These are phyloP conservation scores for Malus orientalis DNA, from an alignment of 306 rosid genomes.

Conservation along the genomic window DNA sequence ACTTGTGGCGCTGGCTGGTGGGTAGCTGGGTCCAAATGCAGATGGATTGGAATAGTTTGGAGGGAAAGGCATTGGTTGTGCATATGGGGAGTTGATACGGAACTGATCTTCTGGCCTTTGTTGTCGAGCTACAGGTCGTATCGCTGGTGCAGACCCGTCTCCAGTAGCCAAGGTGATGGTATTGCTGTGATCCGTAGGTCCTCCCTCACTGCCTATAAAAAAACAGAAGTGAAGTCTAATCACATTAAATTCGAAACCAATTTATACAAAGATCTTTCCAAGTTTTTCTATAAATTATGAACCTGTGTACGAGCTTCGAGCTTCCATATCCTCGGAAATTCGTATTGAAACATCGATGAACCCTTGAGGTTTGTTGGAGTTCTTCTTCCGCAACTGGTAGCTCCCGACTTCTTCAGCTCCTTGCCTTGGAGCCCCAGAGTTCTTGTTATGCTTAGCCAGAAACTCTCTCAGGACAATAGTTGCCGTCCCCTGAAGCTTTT, in stretches of 20 bases:
- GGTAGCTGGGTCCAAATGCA: slow-evolving; percentile 31
- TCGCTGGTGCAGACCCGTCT: slow-evolving; percentile 30
- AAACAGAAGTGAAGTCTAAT: background rate
- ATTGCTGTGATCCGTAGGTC: slow-evolving; percentile 22
- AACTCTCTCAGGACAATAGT: slow-evolving; percentile 51
- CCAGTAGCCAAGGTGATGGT: slow-evolving; percentile 28
- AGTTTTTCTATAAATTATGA: background rate
- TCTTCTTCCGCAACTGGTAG: slow-evolving; percentile 54
- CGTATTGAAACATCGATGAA: slow-evolving; percentile 58
- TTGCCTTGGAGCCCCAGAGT: slow-evolving; percentile 27
- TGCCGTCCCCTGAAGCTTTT: slow-evolving; percentile 68
- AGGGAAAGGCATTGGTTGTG: slow-evolving; percentile 31
- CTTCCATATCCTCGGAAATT: slow-evolving; percentile 43
- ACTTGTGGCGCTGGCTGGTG: background rate
- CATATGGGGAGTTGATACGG: slow-evolving; percentile 22
- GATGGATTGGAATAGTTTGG: slow-evolving; percentile 38
- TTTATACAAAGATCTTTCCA: background rate
- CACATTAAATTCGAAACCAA: background rate
- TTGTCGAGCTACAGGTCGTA: slow-evolving; percentile 27
- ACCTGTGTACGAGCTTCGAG: slow-evolving; percentile 38
- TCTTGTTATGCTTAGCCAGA: slow-evolving; percentile 48
- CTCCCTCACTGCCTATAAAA: slow-evolving; percentile 38
- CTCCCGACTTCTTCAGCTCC: slow-evolving; percentile 56
- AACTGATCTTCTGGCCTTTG: slow-evolving; percentile 29
- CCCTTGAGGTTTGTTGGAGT: slow-evolving; percentile 60